A percentile compares a stretch with the other conserved stretches of the same genome.
phyloP scores from a whole-genome alignment of 2,329 filamentous ascomycete genomes.

The Aureobasidium namibiae region DNA sequence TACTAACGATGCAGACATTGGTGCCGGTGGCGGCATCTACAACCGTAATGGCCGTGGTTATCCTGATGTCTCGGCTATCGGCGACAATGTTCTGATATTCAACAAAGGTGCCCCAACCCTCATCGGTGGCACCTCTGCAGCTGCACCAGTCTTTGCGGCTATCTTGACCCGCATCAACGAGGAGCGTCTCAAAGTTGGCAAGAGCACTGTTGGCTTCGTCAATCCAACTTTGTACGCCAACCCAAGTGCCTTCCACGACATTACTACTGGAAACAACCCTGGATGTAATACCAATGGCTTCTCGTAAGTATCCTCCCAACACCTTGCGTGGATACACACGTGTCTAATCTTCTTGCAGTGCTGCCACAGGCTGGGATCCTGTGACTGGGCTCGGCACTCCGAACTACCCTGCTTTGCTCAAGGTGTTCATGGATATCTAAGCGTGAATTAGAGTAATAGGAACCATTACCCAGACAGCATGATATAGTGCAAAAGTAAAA shows the following conservation, averaged over 20 bases:
- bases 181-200: conserved; percentile 21
- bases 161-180: conserved; percentile 24
- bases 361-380: conserved; percentile 7
- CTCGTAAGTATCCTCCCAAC: neutral
- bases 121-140: conserved; percentile 23
- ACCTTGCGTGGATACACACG: neutral
- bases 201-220: conserved; percentile 23
- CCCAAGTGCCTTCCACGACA: conserved; percentile 13
- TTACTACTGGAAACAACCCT: conserved; percentile 11
- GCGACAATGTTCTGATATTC: conserved; percentile 13
- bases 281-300: conserved; percentile 15
- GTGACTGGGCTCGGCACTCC: conserved; percentile 12
- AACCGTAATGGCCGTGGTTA: conserved; percentile 22
- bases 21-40: conserved; percentile 20
- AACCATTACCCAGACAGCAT: too few relatives aligned
- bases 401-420: conserved; percentile 14
- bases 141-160: conserved; percentile 20
- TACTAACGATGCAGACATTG: conserved; percentile 16
- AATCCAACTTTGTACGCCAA: conserved; percentile 18
- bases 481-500: too few relatives aligned
- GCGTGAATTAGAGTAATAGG: too few relatives aligned
- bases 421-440: conserved; percentile 7
- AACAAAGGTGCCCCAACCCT: conserved; percentile 17
- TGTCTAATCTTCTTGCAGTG: neutral
- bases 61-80: conserved; percentile 20